These are phyloP conservation scores for Cystobasidium ongulense DNA, from an alignment of 768 basidiomycete genomes.

Conservation along the genomic window DNA sequence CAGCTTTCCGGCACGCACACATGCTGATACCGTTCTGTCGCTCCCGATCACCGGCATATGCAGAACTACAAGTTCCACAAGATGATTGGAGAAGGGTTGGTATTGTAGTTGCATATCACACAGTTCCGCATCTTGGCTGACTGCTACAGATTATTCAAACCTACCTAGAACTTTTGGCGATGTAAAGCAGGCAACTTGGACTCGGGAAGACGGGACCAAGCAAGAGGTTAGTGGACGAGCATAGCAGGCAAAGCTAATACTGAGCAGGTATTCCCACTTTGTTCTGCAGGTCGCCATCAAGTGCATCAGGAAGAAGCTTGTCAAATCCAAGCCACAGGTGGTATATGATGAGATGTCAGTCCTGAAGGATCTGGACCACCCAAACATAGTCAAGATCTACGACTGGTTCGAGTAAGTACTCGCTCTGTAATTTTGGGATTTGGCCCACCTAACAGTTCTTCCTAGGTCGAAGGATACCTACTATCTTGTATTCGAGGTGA, in stretches of 20 bases:
- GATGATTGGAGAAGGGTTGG: conserved; percentile 16
- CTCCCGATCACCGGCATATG: neutral
- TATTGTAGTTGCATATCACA: neutral
- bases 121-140: neutral
- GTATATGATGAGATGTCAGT: conserved; percentile 79
- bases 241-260: neutral
- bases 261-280: conserved; percentile 44
- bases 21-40: neutral
- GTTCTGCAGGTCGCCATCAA: conserved; percentile 60
- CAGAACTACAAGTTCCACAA: conserved; percentile 13
- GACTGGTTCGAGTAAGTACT: conserved; percentile 73
- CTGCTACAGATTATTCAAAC: neutral
- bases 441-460: neutral
- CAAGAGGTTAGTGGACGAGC: neutral
- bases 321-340: conserved; percentile 50
- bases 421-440: neutral
- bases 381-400: conserved; percentile 88
- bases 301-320: conserved; percentile 89
- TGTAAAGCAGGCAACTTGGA: conserved; percentile 35
- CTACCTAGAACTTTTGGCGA: conserved; percentile 8
- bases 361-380: conserved; percentile 71
- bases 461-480: conserved; percentile 68
- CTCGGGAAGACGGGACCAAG: conserved; percentile 11
- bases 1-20: neutral
- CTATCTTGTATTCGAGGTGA: conserved; percentile 54